A percentile compares a stretch with the other conserved stretches of the same genome.
Conservation (phyloP, 1,284 basidiomycete genomes). For the Leccinum cinnamomeum region DNA sequence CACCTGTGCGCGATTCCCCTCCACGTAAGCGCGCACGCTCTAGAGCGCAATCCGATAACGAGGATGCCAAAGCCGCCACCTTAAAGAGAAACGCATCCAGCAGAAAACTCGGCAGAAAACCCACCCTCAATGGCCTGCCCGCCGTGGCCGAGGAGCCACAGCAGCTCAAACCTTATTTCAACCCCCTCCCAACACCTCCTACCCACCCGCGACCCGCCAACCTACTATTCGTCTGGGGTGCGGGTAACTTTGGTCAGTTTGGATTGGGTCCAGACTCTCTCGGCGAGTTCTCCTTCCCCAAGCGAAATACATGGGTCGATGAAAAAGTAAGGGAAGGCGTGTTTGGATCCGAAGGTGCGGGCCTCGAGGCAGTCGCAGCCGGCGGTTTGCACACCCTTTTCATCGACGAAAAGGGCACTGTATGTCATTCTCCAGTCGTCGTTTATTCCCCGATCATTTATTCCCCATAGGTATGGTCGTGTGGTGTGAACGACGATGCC, state of each 20-base stretch:
- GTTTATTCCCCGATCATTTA: slow-evolving; percentile 7
- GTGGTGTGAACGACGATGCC: slow-evolving; percentile 91
- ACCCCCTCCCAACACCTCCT: slow-evolving; percentile 55
- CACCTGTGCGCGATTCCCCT: slow-evolving; percentile 31
- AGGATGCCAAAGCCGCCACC: slow-evolving; percentile 24
- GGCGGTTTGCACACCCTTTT: slow-evolving; percentile 87
- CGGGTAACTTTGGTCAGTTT: slow-evolving; percentile 87
- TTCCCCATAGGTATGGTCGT: slow-evolving; percentile 70
- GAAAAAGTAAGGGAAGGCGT: slow-evolving; percentile 60
- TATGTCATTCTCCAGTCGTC: slow-evolving; percentile 42
- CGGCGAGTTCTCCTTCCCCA: slow-evolving; percentile 71
- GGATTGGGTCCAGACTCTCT: slow-evolving; percentile 75
- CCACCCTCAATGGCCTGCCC: slow-evolving; percentile 38
- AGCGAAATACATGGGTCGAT: slow-evolving; percentile 65
- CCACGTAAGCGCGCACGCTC: slow-evolving; percentile 47
- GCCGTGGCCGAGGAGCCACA: slow-evolving; percentile 34
- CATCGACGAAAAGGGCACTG: slow-evolving; percentile 81
- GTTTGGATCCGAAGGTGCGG: slow-evolving; percentile 69
- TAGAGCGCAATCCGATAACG: slow-evolving; percentile 32
- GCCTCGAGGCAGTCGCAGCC: slow-evolving; percentile 72
- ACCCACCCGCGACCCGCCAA: slow-evolving; percentile 54
- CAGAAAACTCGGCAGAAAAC: slow-evolving; percentile 38
- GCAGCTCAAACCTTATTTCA: slow-evolving; percentile 56
- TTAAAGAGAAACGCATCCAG: slow-evolving; percentile 22
- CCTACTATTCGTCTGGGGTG: slow-evolving; percentile 81